A percentile compares a stretch with the other conserved stretches of the same genome.
phyloP scores from a whole-genome alignment of 257 asterid genomes.

The Craterostigma plantagineum region DNA sequence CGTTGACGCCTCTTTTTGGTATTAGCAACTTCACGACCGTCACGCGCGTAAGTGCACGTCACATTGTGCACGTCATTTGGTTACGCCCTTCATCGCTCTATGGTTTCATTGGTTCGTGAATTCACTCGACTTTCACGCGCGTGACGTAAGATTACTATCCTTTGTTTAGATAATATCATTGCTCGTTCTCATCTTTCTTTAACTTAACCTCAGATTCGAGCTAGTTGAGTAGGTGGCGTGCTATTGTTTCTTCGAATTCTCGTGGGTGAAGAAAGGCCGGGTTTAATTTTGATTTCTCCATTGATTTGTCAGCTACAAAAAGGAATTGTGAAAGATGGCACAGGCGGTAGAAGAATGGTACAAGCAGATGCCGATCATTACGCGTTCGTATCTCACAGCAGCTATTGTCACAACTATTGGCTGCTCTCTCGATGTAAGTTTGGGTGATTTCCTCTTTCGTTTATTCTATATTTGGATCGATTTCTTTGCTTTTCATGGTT shows the following conservation, averaged over 20 bases:
- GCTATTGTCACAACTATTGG: slow-evolving; percentile 90
- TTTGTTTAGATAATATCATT: background rate
- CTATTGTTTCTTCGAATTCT: slow-evolving; percentile 1
- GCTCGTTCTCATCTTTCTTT: too few relatives aligned
- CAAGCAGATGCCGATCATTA: slow-evolving; percentile 97
- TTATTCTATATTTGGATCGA: background rate
- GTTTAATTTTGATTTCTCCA: background rate
- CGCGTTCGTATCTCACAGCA: slow-evolving; percentile 94
- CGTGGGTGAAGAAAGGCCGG: slow-evolving; percentile 7
- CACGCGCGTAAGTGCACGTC: too few relatives aligned
- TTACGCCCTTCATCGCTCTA: background rate
- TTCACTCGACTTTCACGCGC: background rate
- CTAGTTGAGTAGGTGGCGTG: slow-evolving; percentile 2
- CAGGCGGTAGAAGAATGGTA: slow-evolving; percentile 99
- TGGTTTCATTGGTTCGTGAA: background rate
- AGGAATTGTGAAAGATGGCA: slow-evolving; percentile 32
- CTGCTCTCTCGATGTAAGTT: slow-evolving; percentile 75
- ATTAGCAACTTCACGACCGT: too few relatives aligned
- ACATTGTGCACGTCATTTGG: background rate
- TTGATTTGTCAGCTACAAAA: background rate
- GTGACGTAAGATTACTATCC: background rate
- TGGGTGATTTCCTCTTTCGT: background rate
- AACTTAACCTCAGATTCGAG: slow-evolving; percentile 1
- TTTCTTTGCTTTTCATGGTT: background rate
- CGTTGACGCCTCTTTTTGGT: too few relatives aligned